Conservation (phyloP, 192 early-diverging fungal species). For the Podila minutissima region DNA sequence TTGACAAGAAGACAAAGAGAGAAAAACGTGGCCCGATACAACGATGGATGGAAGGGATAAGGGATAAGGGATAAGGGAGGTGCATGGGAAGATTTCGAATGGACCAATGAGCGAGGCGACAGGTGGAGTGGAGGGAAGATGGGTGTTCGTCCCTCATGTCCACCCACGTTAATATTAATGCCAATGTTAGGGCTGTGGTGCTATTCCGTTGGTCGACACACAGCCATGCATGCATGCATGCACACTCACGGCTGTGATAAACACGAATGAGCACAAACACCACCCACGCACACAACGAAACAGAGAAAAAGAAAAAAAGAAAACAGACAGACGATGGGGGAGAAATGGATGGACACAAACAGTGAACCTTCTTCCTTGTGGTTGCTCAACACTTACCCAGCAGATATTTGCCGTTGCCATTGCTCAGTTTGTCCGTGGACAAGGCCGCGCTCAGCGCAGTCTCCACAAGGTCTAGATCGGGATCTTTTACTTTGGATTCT, state of each 20-base stretch:
- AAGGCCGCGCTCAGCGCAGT: not conserved
- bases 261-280: not conserved
- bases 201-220: not conserved
- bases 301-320: not conserved
- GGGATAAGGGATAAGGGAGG: no score
- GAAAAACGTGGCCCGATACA: no score
- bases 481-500: slow-evolving; percentile 10
- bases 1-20: no score
- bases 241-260: not conserved
- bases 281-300: no score
- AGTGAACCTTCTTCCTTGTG: not conserved
- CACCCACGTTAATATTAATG: no score
- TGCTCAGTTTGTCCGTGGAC: slow-evolving; percentile 7
- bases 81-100: no score
- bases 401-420: slow-evolving; percentile 43
- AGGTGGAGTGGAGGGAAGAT: no score
- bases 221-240: not conserved
- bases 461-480: slow-evolving; percentile 2
- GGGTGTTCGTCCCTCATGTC: no score
- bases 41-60: no score
- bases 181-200: no score
- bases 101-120: no score
- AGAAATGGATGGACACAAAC: not conserved
- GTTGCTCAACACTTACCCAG: slow-evolving; percentile 17
- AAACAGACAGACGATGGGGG: not conserved